Evolutionary conservation across 768 basidiomycete species (phyloP), one percentile per base, ranked within the genome.

Genomic region (Mrakia hoshinonis): DNA sequence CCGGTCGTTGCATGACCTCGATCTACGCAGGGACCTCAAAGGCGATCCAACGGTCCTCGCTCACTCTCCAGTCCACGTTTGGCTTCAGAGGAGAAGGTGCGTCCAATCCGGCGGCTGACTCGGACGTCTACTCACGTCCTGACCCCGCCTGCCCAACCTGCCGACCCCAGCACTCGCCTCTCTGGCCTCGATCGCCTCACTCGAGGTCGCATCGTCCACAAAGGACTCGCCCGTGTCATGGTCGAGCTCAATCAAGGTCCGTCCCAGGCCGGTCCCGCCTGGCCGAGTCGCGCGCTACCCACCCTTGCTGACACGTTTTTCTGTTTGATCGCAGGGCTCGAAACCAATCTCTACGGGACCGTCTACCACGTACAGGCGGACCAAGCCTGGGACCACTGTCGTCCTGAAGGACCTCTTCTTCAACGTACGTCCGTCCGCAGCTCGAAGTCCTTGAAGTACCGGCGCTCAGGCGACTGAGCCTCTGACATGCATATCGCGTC

Each of bases 51-150:
- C 6, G 29, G 20, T 22, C 64, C 0, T 66, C 47, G 0, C 47
- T 66, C 5, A 26, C 64, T 31, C 64, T 49, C 9, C 64, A 66
- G 1, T 51, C 64, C 13, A 88, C 89, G 3, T 94, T 92, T 80
- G 93, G 94, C 0, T 95, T 92, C 80, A 86, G 94, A 75, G 93
- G 94, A 47, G 94, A 97, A 89, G 92, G 93, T 90, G 52, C 69
- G 74, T 69, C 31, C n/a, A 24, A 3, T 61, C 15, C 43, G 38
- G 3, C 15, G n/a, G 29, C 20, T 20, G 7, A 36, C n/a, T n/a
- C n/a, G n/a, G n/a, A n/a, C n/a, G n/a, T n/a, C n/a, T n/a, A n/a
- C n/a, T n/a, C n/a, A n/a, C 20, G 18, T 43, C 13, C 61, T 46
- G 34, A 29, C 58, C 11, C 31, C 58, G 36, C 34, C 36, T 20